Base-by-base conservation (phyloP, 257 asterid species). In the Rauvolfia tetraphylla region DNA sequence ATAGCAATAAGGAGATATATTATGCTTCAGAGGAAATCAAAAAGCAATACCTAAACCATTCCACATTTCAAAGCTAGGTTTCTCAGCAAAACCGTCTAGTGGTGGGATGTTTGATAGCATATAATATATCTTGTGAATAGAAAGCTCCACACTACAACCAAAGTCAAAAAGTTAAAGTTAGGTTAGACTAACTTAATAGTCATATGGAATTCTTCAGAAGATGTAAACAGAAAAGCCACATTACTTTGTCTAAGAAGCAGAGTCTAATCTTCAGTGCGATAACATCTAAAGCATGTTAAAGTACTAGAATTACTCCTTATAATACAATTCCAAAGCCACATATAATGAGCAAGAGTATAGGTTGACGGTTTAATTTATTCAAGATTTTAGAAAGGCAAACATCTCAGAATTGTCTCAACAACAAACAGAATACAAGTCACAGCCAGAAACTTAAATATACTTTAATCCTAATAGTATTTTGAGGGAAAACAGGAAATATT, bases 31-130 rank as follows among this genome's bases (percentile, higher is more conserved):
- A 13, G 42, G n/a, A 14, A 83, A 74, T 61, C 23, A 44, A 65
- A 53, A 49, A 73, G 71, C 71, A 65, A 68, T 81, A 94, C 98
- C 95, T 31, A 81, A 83, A 73, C 82, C 85, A 78, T 85, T 89
- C 97, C 94, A 94, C 96, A 86, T 88, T 81, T 89, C 80, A 57
- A 53, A 51, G 38, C 78, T 79, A 69, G 88, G 58, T 48, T 84
- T 81, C 71, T 83, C 90, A 80, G 82, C 81, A 25, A 79, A 79
- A 68, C 79, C 89, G 69, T 88, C 88, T 39, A 86, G 62, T 42
- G 84, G 87, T 59, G 91, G 97, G 79, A 89, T 84, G 70, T 49
- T 86, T 46, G 97, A 86, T 31, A 94, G 89, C 76, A 95, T 62
- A 75, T 78, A 69, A 82, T 85, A 80, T 74, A 92, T 83, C 92